These are phyloP conservation scores for Ilex paraguariensis DNA, from an alignment of 305 asterid species.

Conservation along the genomic window DNA sequence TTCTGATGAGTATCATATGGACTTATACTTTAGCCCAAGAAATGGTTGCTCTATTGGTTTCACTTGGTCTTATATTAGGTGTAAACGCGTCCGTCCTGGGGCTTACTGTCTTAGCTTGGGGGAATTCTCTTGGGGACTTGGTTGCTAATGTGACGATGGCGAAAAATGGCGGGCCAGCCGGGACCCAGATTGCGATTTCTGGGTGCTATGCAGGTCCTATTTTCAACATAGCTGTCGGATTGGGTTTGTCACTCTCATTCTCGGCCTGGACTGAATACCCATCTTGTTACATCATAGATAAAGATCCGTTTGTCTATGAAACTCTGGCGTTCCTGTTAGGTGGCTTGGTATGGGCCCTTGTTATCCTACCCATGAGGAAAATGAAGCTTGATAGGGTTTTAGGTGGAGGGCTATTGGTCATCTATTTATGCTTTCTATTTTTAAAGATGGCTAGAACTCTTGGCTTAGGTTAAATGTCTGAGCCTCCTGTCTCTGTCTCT, in stretches of 20 bases:
- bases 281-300: slow-evolving; percentile 31
- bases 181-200: slow-evolving; percentile 72
- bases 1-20: slow-evolving; percentile 74
- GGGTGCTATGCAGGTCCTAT: slow-evolving; percentile 86
- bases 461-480: background rate
- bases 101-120: slow-evolving; percentile 86
- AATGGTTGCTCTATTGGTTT: slow-evolving; percentile 49
- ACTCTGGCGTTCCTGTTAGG: slow-evolving; percentile 68
- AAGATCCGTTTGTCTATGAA: slow-evolving; percentile 44
- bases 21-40: slow-evolving; percentile 66
- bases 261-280: slow-evolving; percentile 61
- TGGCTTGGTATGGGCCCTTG: slow-evolving; percentile 76
- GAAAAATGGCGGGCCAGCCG: slow-evolving; percentile 48
- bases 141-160: slow-evolving; percentile 67
- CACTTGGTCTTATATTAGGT: slow-evolving; percentile 51
- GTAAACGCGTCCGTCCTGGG: slow-evolving; percentile 66
- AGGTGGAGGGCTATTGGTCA: slow-evolving; percentile 60
- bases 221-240: slow-evolving; percentile 64
- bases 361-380: slow-evolving; percentile 56
- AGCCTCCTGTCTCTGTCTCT: no score
- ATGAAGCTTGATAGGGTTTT: slow-evolving; percentile 52
- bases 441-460: slow-evolving; percentile 36
- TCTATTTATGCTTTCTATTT: slow-evolving; percentile 64
- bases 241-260: slow-evolving; percentile 60
- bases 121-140: slow-evolving; percentile 73